phyloP scores from a whole-genome alignment of 2,329 filamentous ascomycete genomes.

The Colletotrichum tabaci region DNA sequence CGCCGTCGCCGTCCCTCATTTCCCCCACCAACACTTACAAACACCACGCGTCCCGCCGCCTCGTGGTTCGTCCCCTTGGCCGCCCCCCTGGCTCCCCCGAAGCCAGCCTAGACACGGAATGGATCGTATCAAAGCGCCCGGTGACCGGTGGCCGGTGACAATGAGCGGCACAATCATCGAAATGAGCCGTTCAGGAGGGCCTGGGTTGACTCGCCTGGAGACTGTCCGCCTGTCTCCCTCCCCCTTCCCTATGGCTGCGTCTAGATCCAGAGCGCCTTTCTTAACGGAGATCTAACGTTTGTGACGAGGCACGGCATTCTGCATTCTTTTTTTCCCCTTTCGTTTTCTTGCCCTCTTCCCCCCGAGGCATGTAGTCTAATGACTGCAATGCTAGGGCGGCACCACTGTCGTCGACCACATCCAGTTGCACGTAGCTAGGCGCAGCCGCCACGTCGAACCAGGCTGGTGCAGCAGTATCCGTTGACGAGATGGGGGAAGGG shows the following conservation, averaged over 20 bases:
- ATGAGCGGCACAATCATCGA: constrained; percentile 17
- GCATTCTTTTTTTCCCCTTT: neutral
- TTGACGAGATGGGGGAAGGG: too few relatives aligned
- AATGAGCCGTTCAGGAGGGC: constrained; percentile 22
- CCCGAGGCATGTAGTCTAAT: too few relatives aligned
- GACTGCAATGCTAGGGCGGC: neutral
- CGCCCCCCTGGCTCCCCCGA: constrained; percentile 2
- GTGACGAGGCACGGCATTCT: constrained; percentile 16
- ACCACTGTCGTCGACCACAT: neutral
- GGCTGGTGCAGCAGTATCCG: too few relatives aligned
- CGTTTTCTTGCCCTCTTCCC: too few relatives aligned
- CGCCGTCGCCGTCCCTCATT: neutral
- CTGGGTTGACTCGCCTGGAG: neutral
- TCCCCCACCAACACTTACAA: neutral
- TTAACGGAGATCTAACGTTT: too few relatives aligned
- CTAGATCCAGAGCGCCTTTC: neutral
- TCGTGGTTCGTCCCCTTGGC: constrained; percentile 14
- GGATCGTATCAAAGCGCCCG: constrained; percentile 18
- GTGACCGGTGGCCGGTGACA: constrained; percentile 35
- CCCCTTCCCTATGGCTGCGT: neutral
- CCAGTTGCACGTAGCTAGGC: neutral
- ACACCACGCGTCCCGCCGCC: neutral
- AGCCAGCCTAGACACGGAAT: constrained; percentile 29
- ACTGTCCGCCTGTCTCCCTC: too few relatives aligned
- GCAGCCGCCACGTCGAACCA: neutral